Percentiles rank a stretch among this genome's conserved stretches.
phyloP scores from a whole-genome alignment of 257 asterid genomes.

The Ilex aquifolium region DNA sequence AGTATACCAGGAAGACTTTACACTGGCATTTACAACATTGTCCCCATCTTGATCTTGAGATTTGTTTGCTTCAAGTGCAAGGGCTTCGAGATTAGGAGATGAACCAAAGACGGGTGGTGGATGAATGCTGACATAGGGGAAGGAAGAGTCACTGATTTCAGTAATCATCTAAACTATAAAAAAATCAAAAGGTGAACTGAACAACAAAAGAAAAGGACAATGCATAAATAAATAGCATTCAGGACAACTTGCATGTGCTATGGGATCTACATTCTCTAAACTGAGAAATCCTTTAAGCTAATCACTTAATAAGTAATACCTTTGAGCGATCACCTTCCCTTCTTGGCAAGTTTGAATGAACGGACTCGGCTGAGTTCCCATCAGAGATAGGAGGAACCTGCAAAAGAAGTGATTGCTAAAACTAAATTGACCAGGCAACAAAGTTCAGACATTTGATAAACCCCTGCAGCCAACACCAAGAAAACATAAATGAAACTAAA shows the following conservation, averaged over 20 bases:
- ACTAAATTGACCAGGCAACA: neutral
- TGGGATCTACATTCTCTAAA: neutral
- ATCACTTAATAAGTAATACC: constrained; percentile 17
- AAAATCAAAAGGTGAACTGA: constrained; percentile 4
- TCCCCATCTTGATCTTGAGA: constrained; percentile 59
- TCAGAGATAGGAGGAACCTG: constrained; percentile 69
- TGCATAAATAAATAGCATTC: neutral
- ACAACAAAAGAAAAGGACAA: neutral
- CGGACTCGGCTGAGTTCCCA: constrained; percentile 48
- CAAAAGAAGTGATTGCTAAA: neutral
- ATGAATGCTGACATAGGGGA: constrained; percentile 57
- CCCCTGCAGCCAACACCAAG: neutral
- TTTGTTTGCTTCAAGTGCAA: constrained; percentile 66
- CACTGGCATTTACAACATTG: constrained; percentile 27
- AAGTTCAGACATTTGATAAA: neutral
- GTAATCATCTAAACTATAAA: constrained; percentile 11
- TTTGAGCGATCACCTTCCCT: constrained; percentile 25
- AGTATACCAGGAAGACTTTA: constrained; percentile 52
- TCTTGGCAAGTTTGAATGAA: constrained; percentile 46
- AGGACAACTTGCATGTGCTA: neutral
- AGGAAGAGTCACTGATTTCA: constrained; percentile 17
- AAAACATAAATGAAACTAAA: no score
- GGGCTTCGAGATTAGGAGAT: constrained; percentile 96
- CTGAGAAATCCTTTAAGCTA: neutral
- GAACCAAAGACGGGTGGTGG: constrained; percentile 99